Base-by-base conservation (phyloP, 805 yeast species). In the Wickerhamiella cacticola region DNA sequence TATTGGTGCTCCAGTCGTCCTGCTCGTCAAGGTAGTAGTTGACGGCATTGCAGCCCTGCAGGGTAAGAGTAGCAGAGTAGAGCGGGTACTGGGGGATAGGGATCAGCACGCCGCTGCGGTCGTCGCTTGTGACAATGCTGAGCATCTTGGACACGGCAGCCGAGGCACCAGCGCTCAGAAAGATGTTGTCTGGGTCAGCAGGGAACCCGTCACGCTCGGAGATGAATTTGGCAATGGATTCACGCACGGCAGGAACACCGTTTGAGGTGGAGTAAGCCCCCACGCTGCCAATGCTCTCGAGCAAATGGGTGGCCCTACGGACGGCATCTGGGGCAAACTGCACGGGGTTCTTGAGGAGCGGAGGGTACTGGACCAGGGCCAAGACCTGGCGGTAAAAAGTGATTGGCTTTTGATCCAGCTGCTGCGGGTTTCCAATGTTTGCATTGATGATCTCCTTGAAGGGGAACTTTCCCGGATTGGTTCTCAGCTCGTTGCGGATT, bases 71-170 rank as follows among this genome's bases (percentile, higher is more conserved):
- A n/a, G 98, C 98, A 3, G 96, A 86, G 68, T 92, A 92, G 51
- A 92, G 73, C 3, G 99, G 99, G 63, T 92, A 92, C 68, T 92
- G 98, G 12, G 99, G 99, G 56, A 92, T 89, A 26, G 99, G 99
- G 55, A 92, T 87, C 65, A 94, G 67, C 60, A 70, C 83, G 1
- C 65, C 74, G 43, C 94, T 94, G 2, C 92, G 73, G 49, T 76
- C 65, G 36, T 73, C 74, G 33, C 71, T 64, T 3, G 92, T 73
- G 16, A 92, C 65, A 24, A 88, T 72, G 45, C 80, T 79, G 48
- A 92, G 67, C 50, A 92, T 67, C 56, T 82, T 78, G 47, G 78
- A 72, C n/a, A 89, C 97, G 1, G 95, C 96, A 21, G 88, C 76
- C 10, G 97, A 88, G 1, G 98, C 98, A 57, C 99, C 98, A 4